Evolutionary conservation across 2,329 filamentous ascomycete genomes (phyloP).

Genomic region (Colletotrichum incanum): DNA sequence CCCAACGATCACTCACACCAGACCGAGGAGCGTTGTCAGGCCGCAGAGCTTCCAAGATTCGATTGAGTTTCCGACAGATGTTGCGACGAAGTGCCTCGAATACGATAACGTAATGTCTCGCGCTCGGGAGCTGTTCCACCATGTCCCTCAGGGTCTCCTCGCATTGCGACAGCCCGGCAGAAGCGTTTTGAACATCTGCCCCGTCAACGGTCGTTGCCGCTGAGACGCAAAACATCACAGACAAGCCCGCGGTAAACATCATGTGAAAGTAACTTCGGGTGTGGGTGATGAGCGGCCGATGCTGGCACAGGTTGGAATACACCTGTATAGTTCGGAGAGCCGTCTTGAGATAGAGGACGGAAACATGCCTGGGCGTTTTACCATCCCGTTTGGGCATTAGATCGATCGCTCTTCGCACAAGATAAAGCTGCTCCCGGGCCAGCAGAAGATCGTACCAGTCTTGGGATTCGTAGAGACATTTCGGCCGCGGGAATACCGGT

Average conservation of each 20-base stretch:
- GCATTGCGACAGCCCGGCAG: slow-evolving; percentile 43
- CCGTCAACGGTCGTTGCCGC: slow-evolving; percentile 17
- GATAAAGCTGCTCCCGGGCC: slow-evolving; percentile 57
- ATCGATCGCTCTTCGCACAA: slow-evolving; percentile 59
- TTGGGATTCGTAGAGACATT: slow-evolving; percentile 59
- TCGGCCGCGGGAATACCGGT: slow-evolving; percentile 52
- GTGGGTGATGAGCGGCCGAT: slow-evolving; percentile 56
- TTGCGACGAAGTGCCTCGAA: slow-evolving; percentile 49
- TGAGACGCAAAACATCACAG: slow-evolving; percentile 52
- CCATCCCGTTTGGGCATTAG: slow-evolving; percentile 54
- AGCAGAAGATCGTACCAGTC: slow-evolving; percentile 62
- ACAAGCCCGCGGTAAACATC: slow-evolving; percentile 61
- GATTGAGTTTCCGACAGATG: slow-evolving; percentile 38
- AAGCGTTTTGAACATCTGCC: slow-evolving; percentile 19
- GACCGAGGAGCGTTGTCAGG: background rate
- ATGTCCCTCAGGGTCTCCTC: slow-evolving; percentile 47
- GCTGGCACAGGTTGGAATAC: slow-evolving; percentile 55
- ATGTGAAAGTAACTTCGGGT: slow-evolving; percentile 66
- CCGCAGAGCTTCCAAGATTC: slow-evolving; percentile 16
- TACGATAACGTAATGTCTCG: slow-evolving; percentile 47
- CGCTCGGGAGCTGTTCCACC: slow-evolving; percentile 48
- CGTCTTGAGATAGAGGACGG: slow-evolving; percentile 53
- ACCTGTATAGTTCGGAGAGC: slow-evolving; percentile 56
- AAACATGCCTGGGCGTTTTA: slow-evolving; percentile 51
- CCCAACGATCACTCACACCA: background rate